Evolutionary conservation across 768 basidiomycete genomes (phyloP), one percentile per base, ranked within the genome.

Genomic region (Leccinellum albellum): DNA sequence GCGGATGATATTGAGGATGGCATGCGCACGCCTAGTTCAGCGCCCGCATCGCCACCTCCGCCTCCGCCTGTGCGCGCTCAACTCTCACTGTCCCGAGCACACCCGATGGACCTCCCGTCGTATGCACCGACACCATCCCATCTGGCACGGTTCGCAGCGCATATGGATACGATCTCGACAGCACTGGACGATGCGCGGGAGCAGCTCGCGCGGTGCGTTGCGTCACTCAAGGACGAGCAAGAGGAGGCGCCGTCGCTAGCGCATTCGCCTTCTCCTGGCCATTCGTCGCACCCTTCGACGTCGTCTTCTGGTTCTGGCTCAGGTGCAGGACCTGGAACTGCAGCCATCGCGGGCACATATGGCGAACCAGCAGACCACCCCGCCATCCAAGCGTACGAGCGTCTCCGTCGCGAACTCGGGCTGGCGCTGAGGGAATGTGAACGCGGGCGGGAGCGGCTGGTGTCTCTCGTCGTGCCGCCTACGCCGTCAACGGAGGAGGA

Each of bases 341-440:
- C 17, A 8, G 35, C 17, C 35, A 9, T 17, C 3, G 35, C 15
- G 35, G 21, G 40, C 9, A 13, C 26, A 2, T 51, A 37, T 31
- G 60, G 50, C 24, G 67, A 59, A 57, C 51, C 71, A 0, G 48
- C 63, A 0, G 76, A 78, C 17, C 74, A 78, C 53, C 78, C 79
- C 2, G 84, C 87, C 1, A 61, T 93, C 29, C 81, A 79, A 51
- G 85, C 88, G 6, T 93, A 91, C 66, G 91, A 92, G 55, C 76
- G 85, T 0, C 76, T 93, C 15, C 80, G 91, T 12, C 79, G 84
- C 5, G 89, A 92, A 64, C 79, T 94, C 8, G 91, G 91, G 8
- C 70, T 87, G 23, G 91, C 89, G 1, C 72, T 93, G 29, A 75
- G 90, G 7, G 91, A 93, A 64, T 93, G 89, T 66, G 91, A 93